Conservation (phyloP, 345 rosid genomes). For the Ceriops zippeliana region DNA sequence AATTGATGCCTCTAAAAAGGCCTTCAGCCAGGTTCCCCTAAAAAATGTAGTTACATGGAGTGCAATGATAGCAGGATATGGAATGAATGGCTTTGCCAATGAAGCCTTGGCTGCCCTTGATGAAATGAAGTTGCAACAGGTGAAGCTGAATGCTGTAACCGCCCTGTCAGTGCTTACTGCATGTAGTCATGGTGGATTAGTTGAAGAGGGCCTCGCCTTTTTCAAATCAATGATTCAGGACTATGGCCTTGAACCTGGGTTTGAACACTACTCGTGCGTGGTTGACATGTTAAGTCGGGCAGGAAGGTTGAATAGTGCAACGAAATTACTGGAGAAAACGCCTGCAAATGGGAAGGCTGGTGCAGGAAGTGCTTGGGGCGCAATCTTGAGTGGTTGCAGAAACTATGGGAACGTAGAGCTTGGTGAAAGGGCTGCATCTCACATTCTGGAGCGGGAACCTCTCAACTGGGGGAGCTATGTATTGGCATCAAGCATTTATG, state of each 20-base stretch:
- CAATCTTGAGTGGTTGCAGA: constrained; percentile 58
- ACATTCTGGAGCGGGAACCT: constrained; percentile 57
- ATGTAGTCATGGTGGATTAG: constrained; percentile 69
- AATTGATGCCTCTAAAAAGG: constrained; percentile 44
- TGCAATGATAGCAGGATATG: constrained; percentile 66
- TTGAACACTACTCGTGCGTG: constrained; percentile 63
- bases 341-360: constrained; percentile 36
- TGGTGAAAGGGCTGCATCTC: constrained; percentile 36
- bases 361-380: constrained; percentile 63
- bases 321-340: constrained; percentile 45
- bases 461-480: constrained; percentile 50
- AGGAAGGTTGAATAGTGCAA: constrained; percentile 49
- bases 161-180: constrained; percentile 62
- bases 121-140: constrained; percentile 49
- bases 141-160: constrained; percentile 51
- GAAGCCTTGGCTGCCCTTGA: constrained; percentile 49
- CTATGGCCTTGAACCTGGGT: constrained; percentile 28
- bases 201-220: constrained; percentile 51
- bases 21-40: constrained; percentile 40
- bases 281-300: constrained; percentile 71
- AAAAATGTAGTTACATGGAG: constrained; percentile 64
- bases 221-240: constrained; percentile 54
- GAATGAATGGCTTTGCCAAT: constrained; percentile 52
- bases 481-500: constrained; percentile 55
- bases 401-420: constrained; percentile 35